Evolutionary conservation across 208 protist genomes (phyloP).

Genomic region (Strigomonas galati): DNA sequence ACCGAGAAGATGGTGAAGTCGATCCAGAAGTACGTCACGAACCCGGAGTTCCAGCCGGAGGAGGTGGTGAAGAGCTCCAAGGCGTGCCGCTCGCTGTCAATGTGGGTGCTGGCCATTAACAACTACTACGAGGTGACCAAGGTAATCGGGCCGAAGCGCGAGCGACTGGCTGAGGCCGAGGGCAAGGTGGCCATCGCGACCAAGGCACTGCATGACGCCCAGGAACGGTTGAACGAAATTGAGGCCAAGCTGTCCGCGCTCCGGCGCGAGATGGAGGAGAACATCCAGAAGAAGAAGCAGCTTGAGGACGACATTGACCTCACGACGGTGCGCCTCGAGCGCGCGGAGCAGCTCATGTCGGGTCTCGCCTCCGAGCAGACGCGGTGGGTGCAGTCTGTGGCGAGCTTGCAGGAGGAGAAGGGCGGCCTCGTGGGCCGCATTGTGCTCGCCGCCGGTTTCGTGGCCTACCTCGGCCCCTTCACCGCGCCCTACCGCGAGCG

Average conservation of each 20-base stretch:
- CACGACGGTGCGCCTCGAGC: slow-evolving; percentile 82
- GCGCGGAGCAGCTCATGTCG: slow-evolving; percentile 88
- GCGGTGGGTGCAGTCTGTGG: slow-evolving; percentile 74
- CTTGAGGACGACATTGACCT: slow-evolving; percentile 93
- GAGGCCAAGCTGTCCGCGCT: slow-evolving; percentile 82
- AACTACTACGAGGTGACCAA: slow-evolving; percentile 94
- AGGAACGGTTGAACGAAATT: slow-evolving; percentile 67
- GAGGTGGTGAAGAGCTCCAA: slow-evolving; percentile 92
- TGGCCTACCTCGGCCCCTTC: slow-evolving; percentile 93
- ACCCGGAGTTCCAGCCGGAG: slow-evolving; percentile 92
- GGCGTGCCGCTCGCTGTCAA: slow-evolving; percentile 93
- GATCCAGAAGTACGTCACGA: slow-evolving; percentile 93
- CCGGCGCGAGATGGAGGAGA: slow-evolving; percentile 81
- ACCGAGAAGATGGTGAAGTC: slow-evolving; percentile 81
- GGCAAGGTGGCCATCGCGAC: slow-evolving; percentile 78
- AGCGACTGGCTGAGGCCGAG: slow-evolving; percentile 76
- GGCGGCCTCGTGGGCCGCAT: slow-evolving; percentile 67
- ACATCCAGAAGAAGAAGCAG: slow-evolving; percentile 84
- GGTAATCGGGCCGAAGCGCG: slow-evolving; percentile 85
- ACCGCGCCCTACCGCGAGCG: slow-evolving; percentile 80
- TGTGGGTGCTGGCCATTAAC: slow-evolving; percentile 95
- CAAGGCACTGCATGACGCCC: slow-evolving; percentile 62
- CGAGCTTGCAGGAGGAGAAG: slow-evolving; percentile 56
- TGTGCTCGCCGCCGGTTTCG: slow-evolving; percentile 83
- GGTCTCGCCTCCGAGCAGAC: slow-evolving; percentile 83